These are phyloP conservation scores for Rhizopogon vinicolor DNA, from an alignment of 768 basidiomycete species.

Conservation along the genomic window DNA sequence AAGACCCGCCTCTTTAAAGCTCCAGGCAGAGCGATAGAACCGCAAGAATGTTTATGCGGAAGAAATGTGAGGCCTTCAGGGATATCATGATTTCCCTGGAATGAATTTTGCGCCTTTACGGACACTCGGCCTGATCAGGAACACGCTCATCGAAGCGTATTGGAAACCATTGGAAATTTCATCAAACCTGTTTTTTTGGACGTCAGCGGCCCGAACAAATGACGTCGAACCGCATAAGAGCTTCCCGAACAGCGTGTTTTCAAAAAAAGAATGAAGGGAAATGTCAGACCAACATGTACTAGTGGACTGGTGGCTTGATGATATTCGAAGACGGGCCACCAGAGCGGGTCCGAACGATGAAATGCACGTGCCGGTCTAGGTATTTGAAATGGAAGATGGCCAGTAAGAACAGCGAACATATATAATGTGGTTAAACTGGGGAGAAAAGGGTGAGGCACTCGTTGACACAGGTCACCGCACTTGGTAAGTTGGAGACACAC, in stretches of 20 bases:
- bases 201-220: background rate
- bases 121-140: background rate
- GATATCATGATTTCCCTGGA: background rate
- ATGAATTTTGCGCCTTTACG: background rate
- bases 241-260: background rate
- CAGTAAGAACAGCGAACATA: background rate
- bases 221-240: background rate
- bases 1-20: background rate
- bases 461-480: background rate
- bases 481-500: background rate
- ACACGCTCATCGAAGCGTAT: background rate
- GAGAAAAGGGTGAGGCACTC: background rate
- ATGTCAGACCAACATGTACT: background rate
- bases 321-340: background rate
- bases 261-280: background rate
- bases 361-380: too few relatives aligned
- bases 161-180: background rate
- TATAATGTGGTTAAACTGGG: background rate
- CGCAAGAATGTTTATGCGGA: background rate
- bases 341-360: background rate
- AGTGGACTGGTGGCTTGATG: background rate
- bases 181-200: background rate
- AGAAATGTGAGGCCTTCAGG: background rate
- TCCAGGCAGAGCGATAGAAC: too few relatives aligned
- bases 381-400: background rate